A percentile compares a stretch with the other conserved stretches of the same genome.
Evolutionary conservation across 495 filamentous ascomycete genomes (phyloP).

Genomic region (Aspergillus nidulans): DNA sequence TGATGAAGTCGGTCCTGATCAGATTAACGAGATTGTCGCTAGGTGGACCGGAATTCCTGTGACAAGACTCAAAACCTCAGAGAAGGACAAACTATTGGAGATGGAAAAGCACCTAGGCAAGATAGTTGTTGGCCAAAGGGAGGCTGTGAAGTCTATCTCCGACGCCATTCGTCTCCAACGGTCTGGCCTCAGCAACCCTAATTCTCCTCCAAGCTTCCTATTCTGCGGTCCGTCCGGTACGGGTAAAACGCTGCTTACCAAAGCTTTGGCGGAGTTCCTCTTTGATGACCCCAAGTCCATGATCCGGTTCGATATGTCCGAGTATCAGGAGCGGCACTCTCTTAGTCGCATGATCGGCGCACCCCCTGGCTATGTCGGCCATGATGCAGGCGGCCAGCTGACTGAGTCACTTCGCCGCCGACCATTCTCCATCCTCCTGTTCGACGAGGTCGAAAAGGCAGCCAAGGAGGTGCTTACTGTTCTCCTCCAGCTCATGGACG

Average conservation of each 20-base stretch:
- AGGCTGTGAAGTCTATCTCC: constrained; percentile 89
- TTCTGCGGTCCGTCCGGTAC: constrained; percentile 98
- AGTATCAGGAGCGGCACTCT: constrained; percentile 96
- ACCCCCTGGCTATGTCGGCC: constrained; percentile 93
- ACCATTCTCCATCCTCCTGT: constrained; percentile 96
- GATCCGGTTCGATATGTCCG: constrained; percentile 99
- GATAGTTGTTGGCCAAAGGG: constrained; percentile 86
- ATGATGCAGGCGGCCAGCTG: constrained; percentile 92
- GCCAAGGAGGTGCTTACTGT: constrained; percentile 97
- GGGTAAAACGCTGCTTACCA: constrained; percentile 94
- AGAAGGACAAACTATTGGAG: constrained; percentile 92
- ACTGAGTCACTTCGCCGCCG: constrained; percentile 89
- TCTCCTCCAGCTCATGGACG: constrained; percentile 95
- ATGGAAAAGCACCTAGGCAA: constrained; percentile 86
- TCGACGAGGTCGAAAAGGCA: constrained; percentile 97
- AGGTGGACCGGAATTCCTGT: constrained; percentile 97
- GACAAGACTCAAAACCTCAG: constrained; percentile 84
- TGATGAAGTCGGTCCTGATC: constrained; percentile 91
- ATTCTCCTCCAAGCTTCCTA: constrained; percentile 93
- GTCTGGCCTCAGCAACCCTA: constrained; percentile 89
- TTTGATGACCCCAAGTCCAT: constrained; percentile 97
- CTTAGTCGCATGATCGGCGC: constrained; percentile 97
- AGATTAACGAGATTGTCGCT: constrained; percentile 98
- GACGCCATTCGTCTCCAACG: constrained; percentile 94
- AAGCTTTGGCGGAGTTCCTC: constrained; percentile 93